Evolutionary conservation across 768 basidiomycete genomes (phyloP).

Genomic region (Boletales sp.): DNA sequence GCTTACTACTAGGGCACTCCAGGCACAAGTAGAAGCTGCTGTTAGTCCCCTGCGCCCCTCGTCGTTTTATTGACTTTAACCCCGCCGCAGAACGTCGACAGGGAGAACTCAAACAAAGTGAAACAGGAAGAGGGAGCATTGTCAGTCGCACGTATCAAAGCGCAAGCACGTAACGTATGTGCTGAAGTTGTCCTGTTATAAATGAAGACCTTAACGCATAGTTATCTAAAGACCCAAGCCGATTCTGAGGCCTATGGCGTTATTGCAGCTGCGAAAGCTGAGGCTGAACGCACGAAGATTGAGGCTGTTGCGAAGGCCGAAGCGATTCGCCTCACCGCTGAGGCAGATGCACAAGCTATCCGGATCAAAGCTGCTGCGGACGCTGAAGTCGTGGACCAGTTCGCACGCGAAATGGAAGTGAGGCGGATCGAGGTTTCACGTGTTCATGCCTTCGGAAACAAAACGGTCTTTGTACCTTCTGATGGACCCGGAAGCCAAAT

Average conservation of each 20-base stretch:
- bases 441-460: conserved; percentile 63
- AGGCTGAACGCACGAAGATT: conserved; percentile 61
- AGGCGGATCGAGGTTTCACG: conserved; percentile 61
- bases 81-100: conserved; percentile 63
- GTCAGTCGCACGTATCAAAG: conserved; percentile 73
- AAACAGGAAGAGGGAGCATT: conserved; percentile 82
- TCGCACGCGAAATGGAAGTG: conserved; percentile 75
- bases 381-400: conserved; percentile 53
- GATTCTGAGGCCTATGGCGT: conserved; percentile 74
- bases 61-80: background rate
- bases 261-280: conserved; percentile 70
- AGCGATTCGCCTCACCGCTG: conserved; percentile 69
- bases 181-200: background rate
- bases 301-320: conserved; percentile 76
- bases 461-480: conserved; percentile 66
- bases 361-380: conserved; percentile 65
- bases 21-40: conserved; percentile 86
- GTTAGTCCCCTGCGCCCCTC: conserved; percentile 35
- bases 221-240: conserved; percentile 49
- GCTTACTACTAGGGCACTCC: conserved; percentile 76
- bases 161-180: conserved; percentile 52
- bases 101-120: conserved; percentile 85
- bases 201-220: conserved; percentile 5
- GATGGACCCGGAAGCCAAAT: conserved; percentile 57
- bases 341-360: conserved; percentile 70